Evolutionary conservation across 768 basidiomycete species (phyloP).

Genomic region (Boletus coccyginus): DNA sequence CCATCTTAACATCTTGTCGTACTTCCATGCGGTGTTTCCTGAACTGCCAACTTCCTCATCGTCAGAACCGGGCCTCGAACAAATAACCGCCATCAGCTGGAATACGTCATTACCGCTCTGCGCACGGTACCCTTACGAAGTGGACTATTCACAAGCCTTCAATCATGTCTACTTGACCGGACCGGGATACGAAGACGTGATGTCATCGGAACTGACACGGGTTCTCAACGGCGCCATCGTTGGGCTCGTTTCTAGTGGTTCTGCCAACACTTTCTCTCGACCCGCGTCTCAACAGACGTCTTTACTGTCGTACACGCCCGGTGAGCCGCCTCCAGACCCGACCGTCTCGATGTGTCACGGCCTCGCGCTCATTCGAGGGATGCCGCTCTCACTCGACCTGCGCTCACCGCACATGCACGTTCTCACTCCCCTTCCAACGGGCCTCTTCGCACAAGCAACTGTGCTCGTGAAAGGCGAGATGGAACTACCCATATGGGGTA

Average conservation of each 20-base stretch:
- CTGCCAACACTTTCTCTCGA: background rate
- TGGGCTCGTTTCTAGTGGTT: slow-evolving; percentile 51
- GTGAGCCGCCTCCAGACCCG: slow-evolving; percentile 52
- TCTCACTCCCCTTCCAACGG: slow-evolving; percentile 70
- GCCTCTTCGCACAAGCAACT: slow-evolving; percentile 35
- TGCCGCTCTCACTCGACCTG: slow-evolving; percentile 28
- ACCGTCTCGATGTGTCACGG: slow-evolving; percentile 65
- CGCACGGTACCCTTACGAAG: slow-evolving; percentile 67
- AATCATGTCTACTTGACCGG: slow-evolving; percentile 68
- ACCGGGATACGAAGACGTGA: slow-evolving; percentile 76
- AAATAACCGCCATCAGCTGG: slow-evolving; percentile 54
- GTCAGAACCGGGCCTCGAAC: slow-evolving; percentile 21
- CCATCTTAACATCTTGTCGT: slow-evolving; percentile 66
- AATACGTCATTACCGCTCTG: slow-evolving; percentile 65
- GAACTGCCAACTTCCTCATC: slow-evolving; percentile 24
- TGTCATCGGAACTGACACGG: slow-evolving; percentile 59
- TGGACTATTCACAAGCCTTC: slow-evolving; percentile 55
- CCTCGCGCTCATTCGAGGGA: slow-evolving; percentile 68
- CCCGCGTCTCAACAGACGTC: background rate
- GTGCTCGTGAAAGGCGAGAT: slow-evolving; percentile 80
- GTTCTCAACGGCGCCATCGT: slow-evolving; percentile 83
- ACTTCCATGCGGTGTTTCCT: slow-evolving; percentile 59
- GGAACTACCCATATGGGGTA: slow-evolving; percentile 83
- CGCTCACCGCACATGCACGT: slow-evolving; percentile 52
- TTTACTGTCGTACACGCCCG: slow-evolving; percentile 58